Evolutionary conservation across 495 filamentous ascomycete species (phyloP).

Genomic region (Xylaria castorea): DNA sequence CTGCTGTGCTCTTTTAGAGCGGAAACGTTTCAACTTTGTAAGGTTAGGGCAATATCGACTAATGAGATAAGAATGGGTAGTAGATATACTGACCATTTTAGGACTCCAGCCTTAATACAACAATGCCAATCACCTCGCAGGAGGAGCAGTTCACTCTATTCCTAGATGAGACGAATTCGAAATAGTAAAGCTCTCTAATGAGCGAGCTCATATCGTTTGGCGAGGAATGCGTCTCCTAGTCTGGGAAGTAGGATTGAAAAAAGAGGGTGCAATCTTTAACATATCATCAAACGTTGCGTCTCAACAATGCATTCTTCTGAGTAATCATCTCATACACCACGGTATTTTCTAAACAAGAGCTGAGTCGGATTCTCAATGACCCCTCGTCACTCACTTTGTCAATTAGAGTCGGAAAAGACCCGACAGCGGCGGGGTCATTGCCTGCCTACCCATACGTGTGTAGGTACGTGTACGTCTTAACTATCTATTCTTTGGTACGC

Average conservation of each 20-base stretch:
- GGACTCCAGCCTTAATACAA: background rate
- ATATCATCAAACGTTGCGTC: background rate
- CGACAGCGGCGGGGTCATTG: background rate
- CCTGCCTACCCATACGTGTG: background rate
- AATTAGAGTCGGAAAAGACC: background rate
- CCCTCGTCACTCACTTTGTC: background rate
- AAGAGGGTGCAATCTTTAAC: background rate
- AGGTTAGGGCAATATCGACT: background rate
- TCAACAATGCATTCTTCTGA: background rate
- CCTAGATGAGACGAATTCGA: background rate
- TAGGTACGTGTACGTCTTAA: background rate
- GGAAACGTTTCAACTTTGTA: conserved; percentile 2
- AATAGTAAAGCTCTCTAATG: background rate
- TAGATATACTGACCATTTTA: conserved; percentile 9
- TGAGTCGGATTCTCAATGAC: background rate
- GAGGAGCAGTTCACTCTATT: background rate
- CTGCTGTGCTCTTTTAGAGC: background rate
- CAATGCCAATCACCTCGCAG: background rate
- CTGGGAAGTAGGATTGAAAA: background rate
- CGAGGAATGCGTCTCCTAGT: background rate
- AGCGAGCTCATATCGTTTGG: background rate
- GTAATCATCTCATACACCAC: background rate
- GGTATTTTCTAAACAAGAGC: background rate
- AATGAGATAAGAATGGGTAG: background rate
- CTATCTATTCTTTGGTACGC: conserved; percentile 3